Evolutionary conservation across 495 filamentous ascomycete species (phyloP), one percentile per base, ranked within the genome.

Genomic region (Lasiosphaeris hirsuta): DNA sequence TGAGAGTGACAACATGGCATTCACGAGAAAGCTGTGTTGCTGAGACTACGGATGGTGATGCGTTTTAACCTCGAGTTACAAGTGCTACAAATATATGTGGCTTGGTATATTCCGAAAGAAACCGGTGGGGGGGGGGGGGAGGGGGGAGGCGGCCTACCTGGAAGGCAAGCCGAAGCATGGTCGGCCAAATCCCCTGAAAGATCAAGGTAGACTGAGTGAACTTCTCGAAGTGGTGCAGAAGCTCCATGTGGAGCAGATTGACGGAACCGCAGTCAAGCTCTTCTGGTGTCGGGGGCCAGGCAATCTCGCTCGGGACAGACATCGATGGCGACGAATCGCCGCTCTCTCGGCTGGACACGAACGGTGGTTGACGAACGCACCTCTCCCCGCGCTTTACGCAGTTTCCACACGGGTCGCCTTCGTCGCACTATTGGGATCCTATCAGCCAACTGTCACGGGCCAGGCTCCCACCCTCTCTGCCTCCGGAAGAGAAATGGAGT

Each of bases 201-300:
- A 59, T 45, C 34, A 69, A 58, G 17, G 64, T 67, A 8, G 55
- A 37, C 9, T 65, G 48, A 41, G 58, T 66, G 17, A 56, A 40
- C 13, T 41, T 57, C 48, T 65, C 56, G 48, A 69, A 69, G 54
- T 67, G 64, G 52, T 66, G 63, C 45, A 69, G 59, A 11, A 69
- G 46, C 34, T 69, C 66, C 57, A 69, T 57, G 33, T 69, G 66
- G 13, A 69, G 54, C 7, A 69, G 43, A 34, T 69, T 69, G 53
- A 66, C 46, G 33, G 56, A 57, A 0, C 46, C 37, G 14, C 42
- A 37, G 2, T 59, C 63, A n/a, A 49, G 37, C 33, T 42, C 59
- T 13, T 53, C n/a, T 17, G 38, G 15, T 18, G 42, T 2, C 13
- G 23, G 33, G 8, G 41, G 40, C 54, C 57, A 57, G 43, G 44